These are phyloP conservation scores for Histomonas meleagridis DNA, from an alignment of 208 protist genomes.

Conservation along the genomic window DNA sequence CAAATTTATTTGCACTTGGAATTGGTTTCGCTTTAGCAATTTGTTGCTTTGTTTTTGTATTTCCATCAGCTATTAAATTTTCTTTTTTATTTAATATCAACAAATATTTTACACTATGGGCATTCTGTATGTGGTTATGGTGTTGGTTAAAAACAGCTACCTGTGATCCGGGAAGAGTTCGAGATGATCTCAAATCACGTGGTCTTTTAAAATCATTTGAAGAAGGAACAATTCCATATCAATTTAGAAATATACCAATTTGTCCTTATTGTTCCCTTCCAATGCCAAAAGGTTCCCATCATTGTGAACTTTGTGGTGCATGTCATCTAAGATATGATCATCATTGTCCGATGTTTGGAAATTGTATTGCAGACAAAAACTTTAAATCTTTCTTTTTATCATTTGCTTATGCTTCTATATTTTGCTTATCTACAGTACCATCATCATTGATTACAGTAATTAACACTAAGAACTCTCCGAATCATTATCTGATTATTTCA, in stretches of 20 bases:
- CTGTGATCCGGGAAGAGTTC: not conserved
- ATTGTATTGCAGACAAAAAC: constrained; percentile 26
- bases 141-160: not conserved
- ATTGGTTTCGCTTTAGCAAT: no score
- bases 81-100: no score
- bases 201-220: not conserved
- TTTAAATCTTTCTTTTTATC: not conserved
- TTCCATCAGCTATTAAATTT: no score
- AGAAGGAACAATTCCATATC: not conserved
- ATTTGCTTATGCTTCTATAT: not conserved
- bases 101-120: no score
- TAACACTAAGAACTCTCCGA: not conserved
- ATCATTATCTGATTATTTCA: not conserved
- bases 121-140: constrained; percentile 16
- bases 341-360: not conserved
- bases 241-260: not conserved
- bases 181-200: not conserved
- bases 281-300: not conserved
- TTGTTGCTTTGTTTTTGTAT: no score
- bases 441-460: not conserved
- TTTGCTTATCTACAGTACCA: not conserved
- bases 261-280: not conserved
- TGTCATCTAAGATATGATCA: constrained; percentile 2
- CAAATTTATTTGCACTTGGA: no score
- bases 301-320: not conserved